Percentiles rank a stretch among this genome's conserved stretches.
Evolutionary conservation across 78 protist genomes (phyloP).

Genomic region (Monocercomonoides exilis): DNA sequence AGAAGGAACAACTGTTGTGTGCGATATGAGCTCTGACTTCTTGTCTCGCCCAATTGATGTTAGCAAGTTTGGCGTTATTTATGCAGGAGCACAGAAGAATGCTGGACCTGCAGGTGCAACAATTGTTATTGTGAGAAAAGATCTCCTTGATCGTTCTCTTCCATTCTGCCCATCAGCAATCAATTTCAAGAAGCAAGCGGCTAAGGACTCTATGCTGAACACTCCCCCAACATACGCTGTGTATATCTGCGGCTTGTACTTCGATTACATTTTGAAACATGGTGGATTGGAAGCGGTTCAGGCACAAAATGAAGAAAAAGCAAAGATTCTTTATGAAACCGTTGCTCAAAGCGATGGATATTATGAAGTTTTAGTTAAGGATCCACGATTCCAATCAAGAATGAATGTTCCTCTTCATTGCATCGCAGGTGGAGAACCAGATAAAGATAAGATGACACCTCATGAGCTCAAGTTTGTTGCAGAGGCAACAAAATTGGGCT

Average conservation of each 20-base stretch:
- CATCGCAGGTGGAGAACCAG: too few relatives aligned
- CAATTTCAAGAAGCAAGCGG: slow-evolving; percentile 31
- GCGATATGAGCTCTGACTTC: slow-evolving; percentile 85
- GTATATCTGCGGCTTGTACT: slow-evolving; percentile 68
- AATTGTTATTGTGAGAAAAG: slow-evolving; percentile 66
- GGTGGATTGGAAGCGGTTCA: slow-evolving; percentile 72
- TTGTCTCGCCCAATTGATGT: slow-evolving; percentile 73
- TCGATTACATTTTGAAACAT: slow-evolving; percentile 55
- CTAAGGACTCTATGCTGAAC: slow-evolving; percentile 44
- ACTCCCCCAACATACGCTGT: slow-evolving; percentile 58
- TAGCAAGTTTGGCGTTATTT: slow-evolving; percentile 76
- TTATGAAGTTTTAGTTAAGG: slow-evolving; percentile 44
- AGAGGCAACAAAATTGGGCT: slow-evolving; percentile 46
- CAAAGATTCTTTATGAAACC: slow-evolving; percentile 46
- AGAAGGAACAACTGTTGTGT: slow-evolving; percentile 62
- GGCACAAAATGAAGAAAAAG: slow-evolving; percentile 13
- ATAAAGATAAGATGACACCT: too few relatives aligned
- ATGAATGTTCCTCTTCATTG: slow-evolving; percentile 72
- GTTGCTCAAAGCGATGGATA: slow-evolving; percentile 54
- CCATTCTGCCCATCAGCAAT: slow-evolving; percentile 41
- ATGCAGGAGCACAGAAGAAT: slow-evolving; percentile 94
- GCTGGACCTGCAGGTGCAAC: slow-evolving; percentile 83
- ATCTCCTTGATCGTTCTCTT: slow-evolving; percentile 39
- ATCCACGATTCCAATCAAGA: slow-evolving; percentile 48
- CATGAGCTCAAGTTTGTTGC: slow-evolving; percentile 39